Base-by-base conservation (phyloP, 306 rosid species). In the Gillenia trifoliata region DNA sequence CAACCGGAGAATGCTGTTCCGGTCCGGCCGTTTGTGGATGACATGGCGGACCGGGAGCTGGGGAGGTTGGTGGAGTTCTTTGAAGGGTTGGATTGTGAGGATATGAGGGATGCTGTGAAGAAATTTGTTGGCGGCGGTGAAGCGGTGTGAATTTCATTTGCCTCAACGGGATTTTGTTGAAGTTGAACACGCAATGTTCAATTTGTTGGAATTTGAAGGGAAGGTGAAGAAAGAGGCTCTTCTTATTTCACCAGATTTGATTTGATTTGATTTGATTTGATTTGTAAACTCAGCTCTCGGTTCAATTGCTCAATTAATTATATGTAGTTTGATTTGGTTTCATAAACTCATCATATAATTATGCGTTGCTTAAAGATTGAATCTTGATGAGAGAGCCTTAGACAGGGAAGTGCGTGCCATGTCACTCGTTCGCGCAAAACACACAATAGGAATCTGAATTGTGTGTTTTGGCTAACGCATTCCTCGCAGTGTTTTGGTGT, bases 1-100 rank as follows among this genome's bases (percentile, higher is more conserved):
- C 99, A 94, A 72, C 99, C 99, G 12, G 88, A 83, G 26, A 94
- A 94, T 6, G 99, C 91, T 0, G 88, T 94, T 38, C 84, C 82
- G 19, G 85, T 94, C 31, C 23, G 30, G 5, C 87, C 98, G 1
- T 94, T 94, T 64, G 75, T 85, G 3, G 89, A 90, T 31, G 92
- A 94, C 73, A 50, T 83, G 60, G 75, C 66, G 3, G 99, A 94
- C 38, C 45, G 63, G 33, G 97, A 94, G 78, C 88, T 94, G 6
- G 33, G 78, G 57, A 92, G 75, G 75, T 57, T 94, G 84, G 75
- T 49, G 0, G 69, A 26, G 63, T 90, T 94, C 62, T 90, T 94
- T 38, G 75, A 78, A 64, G 86, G 74, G 1, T 73, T 23, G 91
- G 90, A 30, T 20, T 87, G 64, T 40, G 96, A 89, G 52, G 99